These are phyloP conservation scores for Botrytis pseudocinerea DNA, from an alignment of 2,329 filamentous ascomycete genomes.

Conservation along the genomic window DNA sequence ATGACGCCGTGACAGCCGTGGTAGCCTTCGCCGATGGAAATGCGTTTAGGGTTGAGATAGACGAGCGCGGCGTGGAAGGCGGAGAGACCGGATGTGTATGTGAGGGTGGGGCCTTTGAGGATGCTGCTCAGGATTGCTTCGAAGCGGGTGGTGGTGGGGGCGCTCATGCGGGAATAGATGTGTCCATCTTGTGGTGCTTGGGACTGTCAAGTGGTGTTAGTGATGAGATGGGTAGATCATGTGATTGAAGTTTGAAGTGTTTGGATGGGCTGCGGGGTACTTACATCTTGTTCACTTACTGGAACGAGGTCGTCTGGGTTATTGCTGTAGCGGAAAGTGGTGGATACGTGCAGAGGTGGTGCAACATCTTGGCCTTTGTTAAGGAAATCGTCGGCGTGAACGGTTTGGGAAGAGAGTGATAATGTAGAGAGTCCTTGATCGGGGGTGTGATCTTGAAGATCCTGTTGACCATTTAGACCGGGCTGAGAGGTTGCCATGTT, in stretches of 20 bases:
- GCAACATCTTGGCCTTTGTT: constrained; percentile 77
- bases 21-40: constrained; percentile 84
- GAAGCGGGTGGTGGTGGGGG: constrained; percentile 80
- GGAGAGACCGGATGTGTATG: constrained; percentile 81
- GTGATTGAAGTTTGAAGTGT: constrained; percentile 27
- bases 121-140: constrained; percentile 78
- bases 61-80: constrained; percentile 87
- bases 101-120: constrained; percentile 67
- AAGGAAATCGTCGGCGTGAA: constrained; percentile 80
- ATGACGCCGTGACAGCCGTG: constrained; percentile 93
- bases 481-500: constrained; percentile 29
- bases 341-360: constrained; percentile 86
- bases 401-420: constrained; percentile 67
- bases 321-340: constrained; percentile 79
- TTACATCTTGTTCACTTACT: constrained; percentile 57
- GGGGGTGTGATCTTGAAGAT: constrained; percentile 26
- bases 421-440: constrained; percentile 39
- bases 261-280: constrained; percentile 32
- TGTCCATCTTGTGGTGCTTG: constrained; percentile 57
- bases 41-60: constrained; percentile 76
- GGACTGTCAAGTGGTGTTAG: constrained; percentile 43
- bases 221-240: constrained; percentile 26
- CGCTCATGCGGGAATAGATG: constrained; percentile 79
- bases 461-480: constrained; percentile 27
- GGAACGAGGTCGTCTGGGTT: constrained; percentile 65